These are phyloP conservation scores for Monosporascus ibericus DNA, from an alignment of 2,329 filamentous ascomycete species.

Conservation along the genomic window DNA sequence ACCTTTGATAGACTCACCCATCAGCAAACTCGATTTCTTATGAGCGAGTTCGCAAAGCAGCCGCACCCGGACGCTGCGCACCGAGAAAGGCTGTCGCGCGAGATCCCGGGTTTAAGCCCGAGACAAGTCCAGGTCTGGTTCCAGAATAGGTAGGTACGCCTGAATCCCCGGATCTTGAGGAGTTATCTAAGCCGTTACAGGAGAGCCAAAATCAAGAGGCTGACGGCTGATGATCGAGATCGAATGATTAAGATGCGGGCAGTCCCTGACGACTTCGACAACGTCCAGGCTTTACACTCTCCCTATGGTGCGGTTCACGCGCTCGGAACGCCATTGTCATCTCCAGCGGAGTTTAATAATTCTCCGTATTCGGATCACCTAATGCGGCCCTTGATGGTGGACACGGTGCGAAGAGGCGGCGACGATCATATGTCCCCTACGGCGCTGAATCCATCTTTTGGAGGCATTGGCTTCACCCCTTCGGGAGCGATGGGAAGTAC, in stretches of 20 bases:
- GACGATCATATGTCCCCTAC: constrained; percentile 64
- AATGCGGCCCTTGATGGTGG: constrained; percentile 63
- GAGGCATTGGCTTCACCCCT: constrained; percentile 58
- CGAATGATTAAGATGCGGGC: constrained; percentile 68
- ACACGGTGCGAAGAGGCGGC: constrained; percentile 55
- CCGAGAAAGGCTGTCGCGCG: constrained; percentile 75
- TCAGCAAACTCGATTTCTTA: constrained; percentile 93
- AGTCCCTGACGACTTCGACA: constrained; percentile 65
- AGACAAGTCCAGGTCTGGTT: constrained; percentile 98
- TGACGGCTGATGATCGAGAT: constrained; percentile 64
- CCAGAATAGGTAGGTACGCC: constrained; percentile 74
- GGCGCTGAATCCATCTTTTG: constrained; percentile 61
- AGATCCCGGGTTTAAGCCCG: constrained; percentile 87
- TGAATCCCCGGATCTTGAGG: constrained; percentile 9
- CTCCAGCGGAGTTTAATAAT: constrained; percentile 41
- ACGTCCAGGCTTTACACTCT: constrained; percentile 61
- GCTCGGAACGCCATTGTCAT: constrained; percentile 40
- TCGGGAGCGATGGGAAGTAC: constrained; percentile 42
- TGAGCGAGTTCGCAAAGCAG: constrained; percentile 95
- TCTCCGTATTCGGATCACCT: constrained; percentile 53
- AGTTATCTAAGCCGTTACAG: constrained; percentile 31
- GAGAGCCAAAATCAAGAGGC: constrained; percentile 65
- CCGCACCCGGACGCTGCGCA: constrained; percentile 90
- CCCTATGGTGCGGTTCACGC: constrained; percentile 58
- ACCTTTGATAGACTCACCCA: constrained; percentile 68